These are phyloP conservation scores for Albugo candida DNA, from an alignment of 352 stramenopile genomes.

Conservation along the genomic window DNA sequence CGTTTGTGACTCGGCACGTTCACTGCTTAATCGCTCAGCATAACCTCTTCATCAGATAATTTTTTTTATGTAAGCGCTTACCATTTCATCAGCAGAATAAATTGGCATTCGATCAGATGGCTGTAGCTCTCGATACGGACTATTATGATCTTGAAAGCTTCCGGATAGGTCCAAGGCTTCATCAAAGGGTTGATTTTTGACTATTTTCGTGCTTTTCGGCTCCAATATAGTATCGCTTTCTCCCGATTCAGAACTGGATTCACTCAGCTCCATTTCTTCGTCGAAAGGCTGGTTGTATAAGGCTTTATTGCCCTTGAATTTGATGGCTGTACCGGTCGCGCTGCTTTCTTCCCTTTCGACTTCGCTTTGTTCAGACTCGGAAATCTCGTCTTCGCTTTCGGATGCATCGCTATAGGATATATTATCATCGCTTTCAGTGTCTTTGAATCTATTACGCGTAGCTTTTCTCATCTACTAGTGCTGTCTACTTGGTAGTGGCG, in stretches of 20 bases:
- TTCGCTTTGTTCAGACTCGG: constrained; percentile 33
- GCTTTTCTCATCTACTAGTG: too few species aligned
- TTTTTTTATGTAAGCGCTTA: constrained; percentile 42
- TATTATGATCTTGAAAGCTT: constrained; percentile 57
- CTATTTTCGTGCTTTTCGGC: constrained; percentile 31
- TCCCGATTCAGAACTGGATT: constrained; percentile 34
- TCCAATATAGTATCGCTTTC: constrained; percentile 26
- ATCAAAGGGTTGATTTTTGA: constrained; percentile 69
- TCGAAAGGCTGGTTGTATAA: constrained; percentile 74
- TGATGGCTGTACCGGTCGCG: constrained; percentile 9
- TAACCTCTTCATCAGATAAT: constrained; percentile 71
- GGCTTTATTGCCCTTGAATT: constrained; percentile 21
- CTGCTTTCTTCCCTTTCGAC: constrained; percentile 2
- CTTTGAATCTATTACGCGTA: too few species aligned
- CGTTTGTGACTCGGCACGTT: constrained; percentile 60
- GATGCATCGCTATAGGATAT: constrained; percentile 15
- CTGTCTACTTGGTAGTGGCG: too few species aligned
- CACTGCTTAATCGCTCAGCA: constrained; percentile 68
- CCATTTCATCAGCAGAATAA: constrained; percentile 2
- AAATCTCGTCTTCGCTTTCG: constrained; percentile 46
- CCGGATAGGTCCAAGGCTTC: constrained; percentile 66
- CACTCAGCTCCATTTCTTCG: constrained; percentile 71
- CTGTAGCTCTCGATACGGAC: constrained; percentile 9
- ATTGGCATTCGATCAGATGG: background rate
- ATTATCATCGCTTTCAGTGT: too few species aligned